Evolutionary conservation across 2,329 filamentous ascomycete genomes (phyloP).

Genomic region (Nemania sp.): DNA sequence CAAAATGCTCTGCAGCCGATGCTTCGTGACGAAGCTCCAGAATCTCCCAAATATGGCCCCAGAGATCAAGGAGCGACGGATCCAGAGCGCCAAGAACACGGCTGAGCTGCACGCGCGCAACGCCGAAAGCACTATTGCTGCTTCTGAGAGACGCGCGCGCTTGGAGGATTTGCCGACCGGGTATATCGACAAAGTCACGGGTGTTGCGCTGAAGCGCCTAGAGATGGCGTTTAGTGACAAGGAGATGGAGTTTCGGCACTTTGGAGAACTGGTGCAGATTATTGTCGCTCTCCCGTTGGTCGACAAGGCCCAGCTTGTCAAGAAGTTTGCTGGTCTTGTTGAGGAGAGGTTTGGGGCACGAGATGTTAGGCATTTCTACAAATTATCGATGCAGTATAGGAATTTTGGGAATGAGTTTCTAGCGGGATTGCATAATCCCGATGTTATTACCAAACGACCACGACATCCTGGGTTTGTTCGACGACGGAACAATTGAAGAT

Average conservation of each 20-base stretch:
- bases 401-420: slow-evolving; percentile 1
- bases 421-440: background rate
- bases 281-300: background rate
- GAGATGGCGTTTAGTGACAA: background rate
- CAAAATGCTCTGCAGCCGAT: background rate
- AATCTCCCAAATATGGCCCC: too few relatives aligned
- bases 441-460: background rate
- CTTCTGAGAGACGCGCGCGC: background rate
- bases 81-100: background rate
- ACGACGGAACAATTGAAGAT: too few relatives aligned
- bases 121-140: background rate
- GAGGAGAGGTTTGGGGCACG: slow-evolving; percentile 1
- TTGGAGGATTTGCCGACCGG: background rate
- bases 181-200: background rate
- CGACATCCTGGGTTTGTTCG: background rate
- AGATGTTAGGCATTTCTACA: background rate
- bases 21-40: background rate
- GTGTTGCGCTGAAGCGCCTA: background rate
- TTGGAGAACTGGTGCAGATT: slow-evolving; percentile 9
- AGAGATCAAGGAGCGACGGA: background rate
- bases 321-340: slow-evolving; percentile 1
- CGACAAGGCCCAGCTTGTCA: background rate
- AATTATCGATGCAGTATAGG: background rate
- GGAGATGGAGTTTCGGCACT: background rate
- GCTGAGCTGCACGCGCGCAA: background rate